Conservation (phyloP, 371 early-diverging fungal genomes). For the Mortierella sp. region DNA sequence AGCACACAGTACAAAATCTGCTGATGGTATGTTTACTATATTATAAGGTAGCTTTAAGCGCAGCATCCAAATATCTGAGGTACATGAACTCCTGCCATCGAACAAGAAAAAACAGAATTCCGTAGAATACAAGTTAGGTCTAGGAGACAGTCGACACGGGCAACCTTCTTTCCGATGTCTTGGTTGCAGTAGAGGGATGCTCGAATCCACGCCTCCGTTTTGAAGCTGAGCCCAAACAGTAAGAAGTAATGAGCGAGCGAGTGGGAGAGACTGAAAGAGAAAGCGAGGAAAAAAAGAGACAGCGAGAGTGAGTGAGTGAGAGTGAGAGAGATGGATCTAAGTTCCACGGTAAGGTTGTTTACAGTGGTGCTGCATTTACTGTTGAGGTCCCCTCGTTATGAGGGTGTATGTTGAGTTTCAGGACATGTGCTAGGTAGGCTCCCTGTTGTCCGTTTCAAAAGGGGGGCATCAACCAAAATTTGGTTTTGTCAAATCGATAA, state of each 20-base stretch:
- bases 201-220: conserved; percentile 16
- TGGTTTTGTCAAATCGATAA: not conserved
- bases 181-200: conserved; percentile 15
- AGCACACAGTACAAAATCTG: not conserved
- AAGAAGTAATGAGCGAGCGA: conserved; percentile 1
- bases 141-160: conserved; percentile 4
- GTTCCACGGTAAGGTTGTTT: not conserved
- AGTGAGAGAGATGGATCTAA: not conserved
- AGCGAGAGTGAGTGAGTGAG: not conserved
- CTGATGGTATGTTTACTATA: not conserved
- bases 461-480: conserved; percentile 10
- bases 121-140: conserved; percentile 1
- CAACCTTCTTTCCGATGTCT: conserved; percentile 16
- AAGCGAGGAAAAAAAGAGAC: not conserved
- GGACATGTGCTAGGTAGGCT: conserved; percentile 13
- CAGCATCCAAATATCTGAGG: not conserved
- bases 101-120: not conserved
- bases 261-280: not conserved
- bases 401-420: conserved; percentile 7
- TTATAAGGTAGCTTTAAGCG: not conserved
- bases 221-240: conserved; percentile 9
- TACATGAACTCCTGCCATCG: conserved; percentile 12
- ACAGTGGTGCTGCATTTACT: not conserved
- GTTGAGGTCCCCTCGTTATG: not conserved
- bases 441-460: conserved; percentile 12